These are phyloP conservation scores for Talaromyces sp. DNA, from an alignment of 2,329 filamentous ascomycete genomes.

Conservation along the genomic window DNA sequence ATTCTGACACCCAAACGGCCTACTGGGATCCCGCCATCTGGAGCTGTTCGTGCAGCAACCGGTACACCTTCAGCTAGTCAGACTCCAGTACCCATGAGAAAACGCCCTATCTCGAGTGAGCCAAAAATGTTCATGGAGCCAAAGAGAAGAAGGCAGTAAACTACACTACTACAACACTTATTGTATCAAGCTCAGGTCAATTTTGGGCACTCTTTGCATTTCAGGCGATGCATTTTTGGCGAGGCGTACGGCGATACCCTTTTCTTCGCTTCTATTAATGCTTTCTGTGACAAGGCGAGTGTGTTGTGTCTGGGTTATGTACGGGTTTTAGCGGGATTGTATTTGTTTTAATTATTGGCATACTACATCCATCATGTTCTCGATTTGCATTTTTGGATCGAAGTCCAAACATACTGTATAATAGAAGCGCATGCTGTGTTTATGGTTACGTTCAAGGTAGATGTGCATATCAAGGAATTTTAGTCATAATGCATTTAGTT, in stretches of 20 bases:
- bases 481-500: neutral
- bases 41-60: neutral
- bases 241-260: neutral
- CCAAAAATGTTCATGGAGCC: constrained; percentile 20
- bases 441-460: neutral
- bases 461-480: neutral
- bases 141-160: constrained; percentile 12
- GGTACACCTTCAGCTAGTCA: neutral
- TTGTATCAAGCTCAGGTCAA: neutral
- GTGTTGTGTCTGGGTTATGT: neutral
- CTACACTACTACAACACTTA: neutral
- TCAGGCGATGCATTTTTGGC: neutral
- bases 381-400: neutral
- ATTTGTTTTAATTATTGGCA: neutral
- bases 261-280: neutral
- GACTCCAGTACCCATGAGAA: neutral
- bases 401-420: neutral
- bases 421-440: neutral
- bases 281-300: neutral
- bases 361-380: neutral
- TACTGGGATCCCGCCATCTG: neutral
- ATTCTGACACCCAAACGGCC: neutral
- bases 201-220: neutral
- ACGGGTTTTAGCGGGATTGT: neutral
- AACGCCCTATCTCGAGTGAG: constrained; percentile 1